These are phyloP conservation scores for Phyllosticta citrichinensis DNA, from an alignment of 2,329 filamentous ascomycete species.

Conservation along the genomic window DNA sequence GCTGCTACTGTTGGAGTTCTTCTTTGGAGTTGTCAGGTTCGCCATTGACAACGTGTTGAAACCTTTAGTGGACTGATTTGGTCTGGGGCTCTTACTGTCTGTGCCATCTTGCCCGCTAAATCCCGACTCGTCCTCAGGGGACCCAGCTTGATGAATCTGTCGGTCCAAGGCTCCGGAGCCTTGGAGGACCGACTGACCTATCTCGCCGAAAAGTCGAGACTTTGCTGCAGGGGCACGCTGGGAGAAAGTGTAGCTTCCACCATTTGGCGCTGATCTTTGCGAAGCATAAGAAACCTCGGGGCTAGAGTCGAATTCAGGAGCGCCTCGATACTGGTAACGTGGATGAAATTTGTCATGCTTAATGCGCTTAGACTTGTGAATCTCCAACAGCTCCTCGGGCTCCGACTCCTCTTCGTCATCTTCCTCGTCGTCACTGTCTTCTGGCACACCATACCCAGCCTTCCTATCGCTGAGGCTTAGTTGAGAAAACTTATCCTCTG, in stretches of 20 bases:
- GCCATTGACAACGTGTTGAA: slow-evolving; percentile 3
- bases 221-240: not conserved
- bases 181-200: slow-evolving; percentile 44
- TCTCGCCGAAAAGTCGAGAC: slow-evolving; percentile 50
- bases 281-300: slow-evolving; percentile 22
- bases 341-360: slow-evolving; percentile 30
- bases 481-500: slow-evolving; percentile 27
- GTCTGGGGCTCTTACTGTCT: slow-evolving; percentile 11
- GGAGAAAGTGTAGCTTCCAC: slow-evolving; percentile 10
- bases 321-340: slow-evolving; percentile 28
- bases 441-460: slow-evolving; percentile 31
- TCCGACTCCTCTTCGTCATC: slow-evolving; percentile 19
- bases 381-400: slow-evolving; percentile 17
- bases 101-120: slow-evolving; percentile 10
- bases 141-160: slow-evolving; percentile 22
- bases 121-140: slow-evolving; percentile 11
- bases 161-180: slow-evolving; percentile 40
- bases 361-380: slow-evolving; percentile 35
- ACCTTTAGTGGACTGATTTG: slow-evolving; percentile 7
- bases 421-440: slow-evolving; percentile 20
- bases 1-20: slow-evolving; percentile 4
- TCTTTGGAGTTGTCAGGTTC: slow-evolving; percentile 3
- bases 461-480: slow-evolving; percentile 42
- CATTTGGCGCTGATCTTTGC: not conserved
- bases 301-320: slow-evolving; percentile 27